Base-by-base conservation (phyloP, 768 basidiomycete genomes). In the Ephemerocybe angulata region DNA sequence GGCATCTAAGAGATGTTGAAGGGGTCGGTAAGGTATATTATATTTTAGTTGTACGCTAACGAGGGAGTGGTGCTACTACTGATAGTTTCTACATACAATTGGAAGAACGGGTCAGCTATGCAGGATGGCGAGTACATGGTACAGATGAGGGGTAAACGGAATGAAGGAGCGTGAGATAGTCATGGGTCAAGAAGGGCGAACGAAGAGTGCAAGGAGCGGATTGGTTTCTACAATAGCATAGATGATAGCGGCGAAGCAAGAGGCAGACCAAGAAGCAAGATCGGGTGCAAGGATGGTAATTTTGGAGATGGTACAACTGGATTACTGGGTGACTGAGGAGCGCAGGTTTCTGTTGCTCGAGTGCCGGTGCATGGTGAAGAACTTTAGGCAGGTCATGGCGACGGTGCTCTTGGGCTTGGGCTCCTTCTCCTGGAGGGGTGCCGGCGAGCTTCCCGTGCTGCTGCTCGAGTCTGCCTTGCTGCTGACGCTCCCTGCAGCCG, bases 381-480 rank as follows among this genome's bases (percentile, higher is more conserved):
- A 55, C 28, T 55, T 55, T 37, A 55, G 48, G 25, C 54, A 55
- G 24, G 54, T 55, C 47, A 55, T 50, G 24, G 47, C 54, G 33
- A 55, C 49, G 21, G 35, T 50, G 21, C 33, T 49, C 21, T 50
- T 35, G 5, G 25, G 21, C 46, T 48, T 48, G 19, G n/a, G 13
- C 3, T 29, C 22, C 37, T 43, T 49, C 29, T 55, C 47, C 28
- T 37, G 21, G 27, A 40, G 37, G 41, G 27, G n/a, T n/a, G n/a
- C 40, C 10, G 54, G 25, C 12, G 48, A 50, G 21, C 35, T 21
- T 11, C 25, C 13, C 4, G 37, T 19, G 28, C 25, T 48, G 3
- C 21, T 42, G 19, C 19, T 21, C 40, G 40, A 42, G 25, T 27
- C 25, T 13, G 27, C 21, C 27, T 28, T 48, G 25, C 27, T 30